Evolutionary conservation across 352 stramenopile genomes (phyloP).

Genomic region (Phytophthora sp.): DNA sequence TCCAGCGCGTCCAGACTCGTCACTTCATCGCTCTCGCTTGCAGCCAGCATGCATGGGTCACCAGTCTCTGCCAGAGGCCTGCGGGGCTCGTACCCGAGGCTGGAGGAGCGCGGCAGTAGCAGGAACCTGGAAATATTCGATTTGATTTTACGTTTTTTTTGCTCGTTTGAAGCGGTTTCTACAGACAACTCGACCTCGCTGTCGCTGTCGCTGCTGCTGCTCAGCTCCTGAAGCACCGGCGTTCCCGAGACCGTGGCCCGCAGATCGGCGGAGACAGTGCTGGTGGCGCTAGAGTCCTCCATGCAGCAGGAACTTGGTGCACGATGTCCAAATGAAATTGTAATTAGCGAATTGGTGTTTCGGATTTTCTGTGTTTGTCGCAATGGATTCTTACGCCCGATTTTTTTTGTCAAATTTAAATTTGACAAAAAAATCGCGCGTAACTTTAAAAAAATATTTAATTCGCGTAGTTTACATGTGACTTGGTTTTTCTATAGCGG

Average conservation of each 20-base stretch:
- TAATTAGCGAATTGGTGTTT: not conserved
- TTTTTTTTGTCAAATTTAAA: too few relatives aligned
- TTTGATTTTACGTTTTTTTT: constrained; percentile 4
- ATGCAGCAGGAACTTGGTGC: constrained; percentile 2
- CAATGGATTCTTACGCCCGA: not conserved
- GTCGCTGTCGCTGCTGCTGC: constrained; percentile 23
- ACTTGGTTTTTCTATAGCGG: too few relatives aligned
- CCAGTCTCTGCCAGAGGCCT: constrained; percentile 15
- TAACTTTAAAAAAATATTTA: not conserved
- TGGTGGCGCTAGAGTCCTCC: not conserved
- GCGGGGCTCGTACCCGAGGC: constrained; percentile 18
- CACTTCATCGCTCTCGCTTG: constrained; percentile 27
- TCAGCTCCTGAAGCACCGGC: constrained; percentile 16
- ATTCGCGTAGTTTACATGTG: too few relatives aligned
- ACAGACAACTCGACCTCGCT: constrained; percentile 3
- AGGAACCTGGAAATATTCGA: constrained; percentile 15
- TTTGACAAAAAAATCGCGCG: not conserved
- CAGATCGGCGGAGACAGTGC: constrained; percentile 4
- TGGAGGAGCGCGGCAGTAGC: constrained; percentile 24
- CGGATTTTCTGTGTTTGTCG: not conserved
- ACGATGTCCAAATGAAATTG: not conserved
- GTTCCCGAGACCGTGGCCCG: constrained; percentile 22
- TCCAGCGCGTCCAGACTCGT: constrained; percentile 35
- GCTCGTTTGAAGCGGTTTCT: not conserved
- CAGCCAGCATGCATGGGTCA: constrained; percentile 36